Evolutionary conservation across 441 rosid genomes (phyloP), one percentile per base, ranked within the genome.

Genomic region (Gossypium lobatum): DNA sequence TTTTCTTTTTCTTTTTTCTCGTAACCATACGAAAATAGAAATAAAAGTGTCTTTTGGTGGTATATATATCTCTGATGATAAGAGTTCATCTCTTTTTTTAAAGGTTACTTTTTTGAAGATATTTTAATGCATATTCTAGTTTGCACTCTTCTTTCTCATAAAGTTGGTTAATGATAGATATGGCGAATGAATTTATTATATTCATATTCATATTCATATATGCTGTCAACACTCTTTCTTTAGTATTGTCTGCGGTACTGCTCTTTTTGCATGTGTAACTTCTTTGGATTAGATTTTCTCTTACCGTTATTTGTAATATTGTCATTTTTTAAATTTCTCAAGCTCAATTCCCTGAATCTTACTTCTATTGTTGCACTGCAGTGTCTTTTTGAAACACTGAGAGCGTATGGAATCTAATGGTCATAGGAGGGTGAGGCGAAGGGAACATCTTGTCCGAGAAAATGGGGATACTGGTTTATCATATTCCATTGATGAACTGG

Each of bases 381-480:
- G 75, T 71, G 52, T 59, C 8, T 46, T 42, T 46, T 6, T 37
- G 7, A 73, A 80, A 74, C 73, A 81, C 64, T 60, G 65, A 59
- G 73, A 26, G 64, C 69, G 72, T 64, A 89, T 89, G 93, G 97
- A 93, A 74, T 78, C 82, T 63, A 88, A 86, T 80, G 91, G 87
- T 72, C 87, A 82, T 58, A 85, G 79, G 78, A 85, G 83, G 86
- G 80, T 31, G 59, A 85, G 77, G 71, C 82, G 81, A 79, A 88
- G 72, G 67, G 93, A 88, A 74, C 79, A 76, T 79, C 70, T 77
- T 50, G 75, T 73, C 80, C 88, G 73, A 64, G 82, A 83, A 80
- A 91, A 89, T 82, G 97, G 94, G 72, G 84, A 73, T 78, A 58
- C 50, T 45, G 64, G 42, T 61, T 48, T 76, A 64, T 37, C 77